These are phyloP conservation scores for Pythium dissotocum DNA, from an alignment of 352 stramenopile species.

Conservation along the genomic window DNA sequence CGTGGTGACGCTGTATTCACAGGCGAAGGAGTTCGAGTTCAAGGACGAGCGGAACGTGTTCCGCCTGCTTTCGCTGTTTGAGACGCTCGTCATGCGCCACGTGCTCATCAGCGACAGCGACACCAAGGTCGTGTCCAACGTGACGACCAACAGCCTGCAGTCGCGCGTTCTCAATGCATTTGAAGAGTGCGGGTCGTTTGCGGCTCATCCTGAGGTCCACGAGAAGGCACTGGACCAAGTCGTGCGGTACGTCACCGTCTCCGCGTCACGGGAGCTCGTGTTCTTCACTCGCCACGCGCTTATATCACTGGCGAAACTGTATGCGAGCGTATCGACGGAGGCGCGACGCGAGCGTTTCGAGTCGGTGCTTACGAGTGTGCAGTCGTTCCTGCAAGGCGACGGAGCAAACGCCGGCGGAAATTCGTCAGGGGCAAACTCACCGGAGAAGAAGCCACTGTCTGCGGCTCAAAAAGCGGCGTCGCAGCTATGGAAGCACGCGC, in stretches of 20 bases:
- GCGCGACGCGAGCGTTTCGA: constrained; percentile 60
- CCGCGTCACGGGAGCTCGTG: constrained; percentile 47
- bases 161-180: constrained; percentile 83
- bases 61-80: constrained; percentile 65
- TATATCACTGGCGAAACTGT: constrained; percentile 74
- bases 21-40: constrained; percentile 77
- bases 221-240: constrained; percentile 69
- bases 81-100: constrained; percentile 61
- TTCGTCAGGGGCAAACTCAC: background rate
- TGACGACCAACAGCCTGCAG: constrained; percentile 83
- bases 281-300: constrained; percentile 83
- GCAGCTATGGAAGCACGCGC: constrained; percentile 77
- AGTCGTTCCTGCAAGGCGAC: constrained; percentile 62
- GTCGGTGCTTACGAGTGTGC: constrained; percentile 62
- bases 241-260: constrained; percentile 55
- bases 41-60: constrained; percentile 62
- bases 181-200: constrained; percentile 79
- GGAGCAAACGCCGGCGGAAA: background rate
- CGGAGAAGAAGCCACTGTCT: constrained; percentile 42
- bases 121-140: constrained; percentile 41
- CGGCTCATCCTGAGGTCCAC: constrained; percentile 60
- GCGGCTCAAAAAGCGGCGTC: constrained; percentile 66
- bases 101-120: constrained; percentile 43
- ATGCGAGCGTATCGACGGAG: constrained; percentile 56
- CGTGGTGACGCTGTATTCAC: constrained; percentile 73